A percentile compares a stretch with the other conserved stretches of the same genome.
These are phyloP conservation scores for Stereum hirsutum DNA, from an alignment of 1,284 basidiomycete genomes.

Conservation along the genomic window DNA sequence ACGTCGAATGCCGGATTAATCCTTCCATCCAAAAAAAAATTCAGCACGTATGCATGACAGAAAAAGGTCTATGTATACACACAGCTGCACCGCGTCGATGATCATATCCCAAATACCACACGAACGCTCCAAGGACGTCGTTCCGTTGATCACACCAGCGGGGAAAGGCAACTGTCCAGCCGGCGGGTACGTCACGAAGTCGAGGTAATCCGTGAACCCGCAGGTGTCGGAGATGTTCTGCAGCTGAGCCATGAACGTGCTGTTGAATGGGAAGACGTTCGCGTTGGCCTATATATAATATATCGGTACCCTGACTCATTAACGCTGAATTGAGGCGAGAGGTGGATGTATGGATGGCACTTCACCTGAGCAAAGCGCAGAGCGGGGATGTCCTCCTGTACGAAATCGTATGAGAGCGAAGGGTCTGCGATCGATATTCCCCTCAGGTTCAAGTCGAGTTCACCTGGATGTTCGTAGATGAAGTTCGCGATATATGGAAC, in stretches of 20 bases:
- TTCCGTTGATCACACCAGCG: constrained; percentile 23
- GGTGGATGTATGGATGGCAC: no score
- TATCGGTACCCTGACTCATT: no score
- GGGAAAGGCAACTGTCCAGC: constrained; percentile 39
- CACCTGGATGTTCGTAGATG: constrained; percentile 27
- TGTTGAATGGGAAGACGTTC: constrained; percentile 39
- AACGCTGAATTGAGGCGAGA: no score
- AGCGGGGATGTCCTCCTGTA: constrained; percentile 30
- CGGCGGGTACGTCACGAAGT: constrained; percentile 30
- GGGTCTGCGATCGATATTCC: constrained; percentile 32
- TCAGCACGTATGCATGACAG: no score
- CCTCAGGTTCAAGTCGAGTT: constrained; percentile 23
- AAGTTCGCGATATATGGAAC: constrained; percentile 32
- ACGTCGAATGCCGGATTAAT: constrained; percentile 48
- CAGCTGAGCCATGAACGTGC: constrained; percentile 21
- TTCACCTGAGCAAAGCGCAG: constrained; percentile 27
- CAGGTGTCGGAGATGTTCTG: constrained; percentile 27
- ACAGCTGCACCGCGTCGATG: constrained; percentile 27
- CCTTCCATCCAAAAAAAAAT: constrained; percentile 19
- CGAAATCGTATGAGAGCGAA: constrained; percentile 23
- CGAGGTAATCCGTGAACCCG: constrained; percentile 30
- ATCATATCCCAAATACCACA: constrained; percentile 37
- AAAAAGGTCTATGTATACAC: constrained; percentile 14
- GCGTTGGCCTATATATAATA: constrained; percentile 29
- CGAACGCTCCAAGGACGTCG: constrained; percentile 19